Evolutionary conservation across 345 rosid genomes (phyloP).

Genomic region (Theobroma cacao): DNA sequence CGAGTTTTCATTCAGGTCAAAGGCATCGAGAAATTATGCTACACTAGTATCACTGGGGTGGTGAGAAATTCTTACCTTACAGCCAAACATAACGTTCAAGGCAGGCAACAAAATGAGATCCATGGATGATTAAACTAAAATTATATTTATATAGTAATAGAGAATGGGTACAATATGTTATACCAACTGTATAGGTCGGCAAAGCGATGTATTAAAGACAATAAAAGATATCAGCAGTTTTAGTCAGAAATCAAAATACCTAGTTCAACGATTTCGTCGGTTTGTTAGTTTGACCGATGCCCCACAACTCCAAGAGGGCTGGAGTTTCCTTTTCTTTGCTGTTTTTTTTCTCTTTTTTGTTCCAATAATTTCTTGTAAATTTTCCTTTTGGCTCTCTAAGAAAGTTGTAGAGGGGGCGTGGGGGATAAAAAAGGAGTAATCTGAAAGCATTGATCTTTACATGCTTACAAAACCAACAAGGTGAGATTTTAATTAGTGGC

Average conservation of each 20-base stretch:
- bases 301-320: conserved; percentile 12
- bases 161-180: background rate
- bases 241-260: conserved; percentile 26
- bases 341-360: too few relatives aligned
- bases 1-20: background rate
- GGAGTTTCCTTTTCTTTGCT: background rate
- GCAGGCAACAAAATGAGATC: conserved; percentile 1
- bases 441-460: conserved; percentile 20
- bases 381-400: background rate
- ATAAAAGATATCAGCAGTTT: background rate
- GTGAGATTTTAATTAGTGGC: background rate
- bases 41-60: too few relatives aligned
- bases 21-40: background rate
- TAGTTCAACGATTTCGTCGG: conserved; percentile 26
- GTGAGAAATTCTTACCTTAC: too few relatives aligned
- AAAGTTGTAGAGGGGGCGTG: background rate
- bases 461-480: conserved; percentile 3
- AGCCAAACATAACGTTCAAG: too few relatives aligned
- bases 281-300: conserved; percentile 38
- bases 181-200: conserved; percentile 10
- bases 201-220: background rate
- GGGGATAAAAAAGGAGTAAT: background rate
- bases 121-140: background rate
- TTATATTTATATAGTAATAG: background rate
- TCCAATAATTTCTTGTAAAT: background rate